These are phyloP conservation scores for Heterobasidion irregulare DNA, from an alignment of 1,284 basidiomycete genomes.

Conservation along the genomic window DNA sequence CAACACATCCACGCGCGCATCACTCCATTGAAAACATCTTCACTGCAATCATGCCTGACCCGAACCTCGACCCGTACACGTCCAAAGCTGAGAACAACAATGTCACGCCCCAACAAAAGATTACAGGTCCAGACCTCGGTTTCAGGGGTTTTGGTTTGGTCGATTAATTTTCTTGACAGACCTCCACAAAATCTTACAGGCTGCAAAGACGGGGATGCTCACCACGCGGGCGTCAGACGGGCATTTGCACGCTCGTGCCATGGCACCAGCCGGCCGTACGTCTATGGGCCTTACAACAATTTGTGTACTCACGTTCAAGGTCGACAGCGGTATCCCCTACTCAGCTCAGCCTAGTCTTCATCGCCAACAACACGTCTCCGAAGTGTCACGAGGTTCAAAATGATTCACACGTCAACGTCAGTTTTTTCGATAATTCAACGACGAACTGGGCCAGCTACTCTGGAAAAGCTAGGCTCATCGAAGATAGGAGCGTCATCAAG, in stretches of 20 bases:
- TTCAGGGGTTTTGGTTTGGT: not conserved
- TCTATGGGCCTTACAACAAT: slow-evolving; percentile 6
- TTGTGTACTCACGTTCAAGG: not conserved
- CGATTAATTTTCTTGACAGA: slow-evolving; percentile 22
- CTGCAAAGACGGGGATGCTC: slow-evolving; percentile 69
- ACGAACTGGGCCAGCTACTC: slow-evolving; percentile 85
- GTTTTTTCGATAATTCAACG: slow-evolving; percentile 63
- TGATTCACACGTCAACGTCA: slow-evolving; percentile 74
- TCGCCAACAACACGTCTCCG: slow-evolving; percentile 70
- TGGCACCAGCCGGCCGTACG: slow-evolving; percentile 67
- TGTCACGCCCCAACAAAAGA: slow-evolving; percentile 54
- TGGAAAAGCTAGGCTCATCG: slow-evolving; percentile 62
- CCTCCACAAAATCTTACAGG: slow-evolving; percentile 52
- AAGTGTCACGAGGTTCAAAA: slow-evolving; percentile 76
- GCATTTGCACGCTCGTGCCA: slow-evolving; percentile 74
- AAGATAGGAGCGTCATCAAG: slow-evolving; percentile 59
- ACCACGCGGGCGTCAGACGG: slow-evolving; percentile 74
- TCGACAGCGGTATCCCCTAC: slow-evolving; percentile 35
- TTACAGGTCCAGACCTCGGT: slow-evolving; percentile 33
- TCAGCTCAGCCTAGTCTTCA: slow-evolving; percentile 55
- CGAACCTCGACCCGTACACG: slow-evolving; percentile 59
- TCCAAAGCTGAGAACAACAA: slow-evolving; percentile 47
- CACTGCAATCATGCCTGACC: slow-evolving; percentile 19
- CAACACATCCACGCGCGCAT: too few species aligned
- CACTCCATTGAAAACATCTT: too few species aligned